Conservation (phyloP, 1,139 yeast species). For the Hyphopichia pseudoburtonii region DNA sequence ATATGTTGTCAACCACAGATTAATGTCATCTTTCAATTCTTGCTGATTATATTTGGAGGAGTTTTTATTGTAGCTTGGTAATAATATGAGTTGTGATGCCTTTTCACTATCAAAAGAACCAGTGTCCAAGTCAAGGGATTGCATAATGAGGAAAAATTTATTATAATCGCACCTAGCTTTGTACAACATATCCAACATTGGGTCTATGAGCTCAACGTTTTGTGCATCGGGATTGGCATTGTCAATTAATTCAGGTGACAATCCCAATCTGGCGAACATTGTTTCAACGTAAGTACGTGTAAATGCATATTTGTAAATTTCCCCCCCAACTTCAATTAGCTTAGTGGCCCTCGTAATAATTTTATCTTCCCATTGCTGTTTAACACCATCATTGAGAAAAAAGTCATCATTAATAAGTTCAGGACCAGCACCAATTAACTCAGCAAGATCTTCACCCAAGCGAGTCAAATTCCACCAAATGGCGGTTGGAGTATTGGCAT, state of each 20-base stretch:
- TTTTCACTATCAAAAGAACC: constrained; percentile 15
- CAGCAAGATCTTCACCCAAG: constrained; percentile 81
- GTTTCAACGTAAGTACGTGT: constrained; percentile 57
- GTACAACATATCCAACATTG: constrained; percentile 62
- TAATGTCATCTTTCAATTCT: constrained; percentile 31
- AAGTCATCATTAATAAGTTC: constrained; percentile 42
- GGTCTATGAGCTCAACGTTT: constrained; percentile 53
- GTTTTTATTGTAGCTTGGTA: constrained; percentile 17
- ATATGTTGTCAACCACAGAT: constrained; percentile 42
- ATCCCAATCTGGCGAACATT: constrained; percentile 72
- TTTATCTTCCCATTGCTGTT: constrained; percentile 49
- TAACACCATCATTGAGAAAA: constrained; percentile 33
- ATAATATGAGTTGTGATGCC: constrained; percentile 26
- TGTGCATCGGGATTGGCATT: constrained; percentile 32
- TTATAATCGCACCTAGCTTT: constrained; percentile 75
- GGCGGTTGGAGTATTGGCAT: constrained; percentile 77
- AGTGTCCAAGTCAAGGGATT: constrained; percentile 31
- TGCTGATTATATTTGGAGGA: constrained; percentile 27
- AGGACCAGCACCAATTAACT: constrained; percentile 71
- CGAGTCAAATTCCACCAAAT: constrained; percentile 94
- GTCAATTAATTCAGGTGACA: constrained; percentile 39
- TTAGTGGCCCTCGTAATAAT: constrained; percentile 64
- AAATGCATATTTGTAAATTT: constrained; percentile 63
- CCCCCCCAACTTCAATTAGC: constrained; percentile 63
- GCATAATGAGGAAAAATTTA: constrained; percentile 67